Conservation (phyloP, 2,329 filamentous ascomycete species). For the Ceratocystis ficicola region DNA sequence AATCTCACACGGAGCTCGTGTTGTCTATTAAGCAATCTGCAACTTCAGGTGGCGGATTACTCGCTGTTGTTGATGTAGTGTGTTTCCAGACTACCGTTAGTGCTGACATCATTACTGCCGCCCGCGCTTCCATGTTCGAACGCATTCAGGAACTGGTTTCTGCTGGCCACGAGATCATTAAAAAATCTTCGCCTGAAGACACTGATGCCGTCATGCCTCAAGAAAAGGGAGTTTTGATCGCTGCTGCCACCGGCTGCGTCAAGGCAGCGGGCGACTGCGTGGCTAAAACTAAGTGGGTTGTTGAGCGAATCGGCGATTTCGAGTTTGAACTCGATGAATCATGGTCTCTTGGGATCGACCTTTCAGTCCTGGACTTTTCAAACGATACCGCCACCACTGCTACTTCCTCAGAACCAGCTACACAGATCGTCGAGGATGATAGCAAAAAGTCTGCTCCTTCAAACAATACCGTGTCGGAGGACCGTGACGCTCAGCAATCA, state of each 20-base stretch:
- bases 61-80: slow-evolving; percentile 70
- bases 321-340: slow-evolving; percentile 60
- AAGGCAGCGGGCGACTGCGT: slow-evolving; percentile 85
- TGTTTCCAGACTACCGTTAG: slow-evolving; percentile 62
- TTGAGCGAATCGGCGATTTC: slow-evolving; percentile 84
- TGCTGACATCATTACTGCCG: slow-evolving; percentile 52
- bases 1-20: slow-evolving; percentile 72
- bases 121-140: slow-evolving; percentile 65
- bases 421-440: slow-evolving; percentile 25
- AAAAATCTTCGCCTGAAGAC: slow-evolving; percentile 52
- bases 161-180: slow-evolving; percentile 68
- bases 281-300: slow-evolving; percentile 68
- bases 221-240: slow-evolving; percentile 61
- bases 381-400: slow-evolving; percentile 26
- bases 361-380: slow-evolving; percentile 39
- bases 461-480: background rate
- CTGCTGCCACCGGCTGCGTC: slow-evolving; percentile 76
- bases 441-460: slow-evolving; percentile 18
- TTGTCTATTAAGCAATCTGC: slow-evolving; percentile 74
- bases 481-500: slow-evolving; percentile 21
- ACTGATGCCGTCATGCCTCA: slow-evolving; percentile 71
- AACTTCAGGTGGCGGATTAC: slow-evolving; percentile 63
- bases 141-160: slow-evolving; percentile 69
- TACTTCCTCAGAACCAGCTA: background rate
- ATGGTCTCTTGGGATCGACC: slow-evolving; percentile 42